Evolutionary conservation across 345 rosid genomes (phyloP).

Genomic region (Hibiscus tridactylites): DNA sequence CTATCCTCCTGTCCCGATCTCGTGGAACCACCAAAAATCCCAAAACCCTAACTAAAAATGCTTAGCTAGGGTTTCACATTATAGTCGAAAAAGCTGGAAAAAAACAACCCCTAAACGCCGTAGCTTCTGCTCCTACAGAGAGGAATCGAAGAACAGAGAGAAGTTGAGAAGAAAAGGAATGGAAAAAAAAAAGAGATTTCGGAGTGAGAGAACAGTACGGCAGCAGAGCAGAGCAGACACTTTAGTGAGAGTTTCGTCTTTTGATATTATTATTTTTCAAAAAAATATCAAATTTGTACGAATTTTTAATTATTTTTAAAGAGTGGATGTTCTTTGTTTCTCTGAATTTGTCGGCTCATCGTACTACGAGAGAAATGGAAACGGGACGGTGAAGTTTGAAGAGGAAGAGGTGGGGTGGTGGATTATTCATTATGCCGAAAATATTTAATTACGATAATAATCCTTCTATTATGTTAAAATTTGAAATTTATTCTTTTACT

Average conservation of each 20-base stretch:
- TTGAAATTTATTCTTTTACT: too few relatives aligned
- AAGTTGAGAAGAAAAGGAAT: neutral
- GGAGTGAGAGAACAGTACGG: slow-evolving; percentile 12
- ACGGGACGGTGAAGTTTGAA: slow-evolving; percentile 12
- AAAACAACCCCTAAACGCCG: slow-evolving; percentile 14
- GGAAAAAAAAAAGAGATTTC: neutral
- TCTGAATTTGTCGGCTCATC: slow-evolving; percentile 12
- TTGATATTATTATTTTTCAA: slow-evolving; percentile 8
- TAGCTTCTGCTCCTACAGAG: slow-evolving; percentile 10
- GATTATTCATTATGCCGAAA: too few relatives aligned
- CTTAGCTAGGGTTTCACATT: slow-evolving; percentile 45
- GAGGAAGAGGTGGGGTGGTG: neutral
- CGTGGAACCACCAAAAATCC: neutral
- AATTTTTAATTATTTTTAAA: neutral
- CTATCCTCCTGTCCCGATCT: slow-evolving; percentile 19
- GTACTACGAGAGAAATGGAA: neutral
- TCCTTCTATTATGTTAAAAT: too few relatives aligned
- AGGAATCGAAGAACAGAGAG: slow-evolving; percentile 13
- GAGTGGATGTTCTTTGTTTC: slow-evolving; percentile 9
- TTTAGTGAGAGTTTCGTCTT: slow-evolving; percentile 22
- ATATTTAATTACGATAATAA: too few relatives aligned
- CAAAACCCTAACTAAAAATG: slow-evolving; percentile 16
- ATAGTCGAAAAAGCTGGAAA: slow-evolving; percentile 1
- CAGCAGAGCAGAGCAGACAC: slow-evolving; percentile 6
- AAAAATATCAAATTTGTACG: neutral